Conservation (phyloP, 148 eudicot species). For the Cornus controversa region DNA sequence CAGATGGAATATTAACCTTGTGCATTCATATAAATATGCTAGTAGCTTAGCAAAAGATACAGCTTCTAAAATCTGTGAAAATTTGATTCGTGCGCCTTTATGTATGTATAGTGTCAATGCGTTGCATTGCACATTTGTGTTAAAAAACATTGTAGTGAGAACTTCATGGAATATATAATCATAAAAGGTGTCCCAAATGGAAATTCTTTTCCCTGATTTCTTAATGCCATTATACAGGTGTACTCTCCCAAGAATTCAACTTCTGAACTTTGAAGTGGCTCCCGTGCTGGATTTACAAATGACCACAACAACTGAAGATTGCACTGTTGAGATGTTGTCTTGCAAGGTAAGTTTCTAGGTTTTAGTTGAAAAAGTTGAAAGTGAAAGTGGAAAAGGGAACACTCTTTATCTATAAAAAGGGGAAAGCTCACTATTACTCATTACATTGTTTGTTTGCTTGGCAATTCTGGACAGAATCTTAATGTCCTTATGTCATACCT, state of each 20-base stretch:
- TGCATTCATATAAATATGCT: not conserved
- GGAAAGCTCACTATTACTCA: too few species aligned
- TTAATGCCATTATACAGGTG: conserved; percentile 44
- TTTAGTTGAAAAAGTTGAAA: not conserved
- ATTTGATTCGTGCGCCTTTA: not conserved
- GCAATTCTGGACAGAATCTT: too few species aligned
- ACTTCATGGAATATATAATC: not conserved
- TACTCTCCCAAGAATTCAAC: conserved; percentile 57
- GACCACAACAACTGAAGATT: conserved; percentile 64
- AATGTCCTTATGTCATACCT: not conserved
- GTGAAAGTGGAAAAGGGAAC: not conserved
- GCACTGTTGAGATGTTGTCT: conserved; percentile 74
- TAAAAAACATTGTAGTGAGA: not conserved
- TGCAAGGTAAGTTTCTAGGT: conserved; percentile 62
- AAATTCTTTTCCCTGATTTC: too few species aligned
- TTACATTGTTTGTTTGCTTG: too few species aligned
- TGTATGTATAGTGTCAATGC: not conserved
- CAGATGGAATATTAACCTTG: not conserved
- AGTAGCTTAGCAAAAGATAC: not conserved
- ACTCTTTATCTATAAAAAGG: too few species aligned
- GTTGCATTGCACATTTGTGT: not conserved
- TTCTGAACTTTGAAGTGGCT: conserved; percentile 78
- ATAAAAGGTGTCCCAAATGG: not conserved
- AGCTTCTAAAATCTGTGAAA: not conserved
- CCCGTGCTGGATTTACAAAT: conserved; percentile 79